A percentile compares a stretch with the other conserved stretches of the same genome.
phyloP scores from a whole-genome alignment of 257 asterid species.

The Knoxia roxburghii region DNA sequence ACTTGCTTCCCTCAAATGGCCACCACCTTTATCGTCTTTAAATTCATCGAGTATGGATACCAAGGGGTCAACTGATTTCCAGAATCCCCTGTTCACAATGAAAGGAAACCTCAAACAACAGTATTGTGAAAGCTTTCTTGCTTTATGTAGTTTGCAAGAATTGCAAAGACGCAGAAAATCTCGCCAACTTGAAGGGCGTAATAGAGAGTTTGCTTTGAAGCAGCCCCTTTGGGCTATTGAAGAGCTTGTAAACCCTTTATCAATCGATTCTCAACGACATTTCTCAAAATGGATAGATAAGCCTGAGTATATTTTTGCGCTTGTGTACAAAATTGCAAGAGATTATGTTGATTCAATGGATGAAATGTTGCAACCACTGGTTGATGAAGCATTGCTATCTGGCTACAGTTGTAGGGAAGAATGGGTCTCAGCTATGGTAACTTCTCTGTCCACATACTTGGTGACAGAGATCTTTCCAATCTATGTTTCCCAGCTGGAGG shows the following conservation, averaged over 20 bases:
- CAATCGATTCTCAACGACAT: constrained; percentile 74
- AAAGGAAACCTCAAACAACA: constrained; percentile 71
- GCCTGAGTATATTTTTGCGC: constrained; percentile 89
- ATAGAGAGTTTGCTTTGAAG: constrained; percentile 38
- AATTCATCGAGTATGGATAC: constrained; percentile 45
- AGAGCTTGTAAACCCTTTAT: constrained; percentile 91
- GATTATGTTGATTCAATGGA: constrained; percentile 97
- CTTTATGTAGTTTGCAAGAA: constrained; percentile 89
- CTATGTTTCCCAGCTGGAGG: constrained; percentile 49
- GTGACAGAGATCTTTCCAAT: constrained; percentile 76
- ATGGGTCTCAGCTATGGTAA: constrained; percentile 92
- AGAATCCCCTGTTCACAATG: constrained; percentile 78
- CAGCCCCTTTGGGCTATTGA: constrained; percentile 98
- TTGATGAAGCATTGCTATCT: constrained; percentile 86
- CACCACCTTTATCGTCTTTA: constrained; percentile 68
- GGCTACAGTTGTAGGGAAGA: constrained; percentile 99
- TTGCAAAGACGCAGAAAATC: constrained; percentile 72
- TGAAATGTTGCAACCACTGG: constrained; percentile 84
- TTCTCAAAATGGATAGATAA: constrained; percentile 87
- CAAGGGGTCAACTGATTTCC: constrained; percentile 40
- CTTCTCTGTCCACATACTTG: constrained; percentile 63
- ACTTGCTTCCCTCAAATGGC: constrained; percentile 96
- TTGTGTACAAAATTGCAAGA: constrained; percentile 74
- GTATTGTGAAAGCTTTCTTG: constrained; percentile 79
- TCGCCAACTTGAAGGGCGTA: constrained; percentile 75